Percentiles rank a stretch among this genome's conserved stretches.
Conservation (phyloP, 1,139 yeast genomes). For the Yamadazyma epiphylla region DNA sequence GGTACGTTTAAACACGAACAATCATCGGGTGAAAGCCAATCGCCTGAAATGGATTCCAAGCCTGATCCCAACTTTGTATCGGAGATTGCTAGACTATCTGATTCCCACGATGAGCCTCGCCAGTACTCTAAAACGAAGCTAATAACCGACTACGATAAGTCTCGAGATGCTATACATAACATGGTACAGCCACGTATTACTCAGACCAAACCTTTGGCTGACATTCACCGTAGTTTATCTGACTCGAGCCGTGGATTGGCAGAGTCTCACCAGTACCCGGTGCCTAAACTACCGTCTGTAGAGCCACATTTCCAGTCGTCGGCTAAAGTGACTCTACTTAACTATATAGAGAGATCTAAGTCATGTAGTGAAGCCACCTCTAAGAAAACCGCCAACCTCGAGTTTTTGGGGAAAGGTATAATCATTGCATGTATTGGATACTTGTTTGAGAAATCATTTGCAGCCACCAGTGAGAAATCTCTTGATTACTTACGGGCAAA, state of each 20-base stretch:
- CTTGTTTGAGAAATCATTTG: conserved; percentile 54
- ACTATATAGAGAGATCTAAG: conserved; percentile 57
- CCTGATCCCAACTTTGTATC: conserved; percentile 21
- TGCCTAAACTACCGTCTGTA: neutral
- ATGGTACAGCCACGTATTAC: conserved; percentile 34
- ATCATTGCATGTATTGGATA: conserved; percentile 54
- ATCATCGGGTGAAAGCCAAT: neutral
- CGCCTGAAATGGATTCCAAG: neutral
- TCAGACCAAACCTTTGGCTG: conserved; percentile 1
- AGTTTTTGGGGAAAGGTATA: conserved; percentile 54
- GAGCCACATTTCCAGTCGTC: conserved; percentile 6
- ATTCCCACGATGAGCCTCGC: conserved; percentile 33
- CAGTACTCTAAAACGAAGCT: conserved; percentile 30
- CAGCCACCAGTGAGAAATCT: conserved; percentile 29
- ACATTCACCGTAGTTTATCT: no score
- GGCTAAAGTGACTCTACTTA: conserved; percentile 24
- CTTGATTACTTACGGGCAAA: conserved; percentile 55
- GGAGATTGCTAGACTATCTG: conserved; percentile 35
- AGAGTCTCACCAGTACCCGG: neutral
- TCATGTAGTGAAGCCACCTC: conserved; percentile 56
- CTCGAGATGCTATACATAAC: conserved; percentile 34
- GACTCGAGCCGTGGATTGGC: no score
- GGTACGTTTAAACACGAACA: neutral
- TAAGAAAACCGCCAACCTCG: conserved; percentile 42
- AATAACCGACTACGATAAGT: conserved; percentile 31